Conservation (phyloP, 2,329 filamentous ascomycete genomes). For the Ascocoryne sarcoides region DNA sequence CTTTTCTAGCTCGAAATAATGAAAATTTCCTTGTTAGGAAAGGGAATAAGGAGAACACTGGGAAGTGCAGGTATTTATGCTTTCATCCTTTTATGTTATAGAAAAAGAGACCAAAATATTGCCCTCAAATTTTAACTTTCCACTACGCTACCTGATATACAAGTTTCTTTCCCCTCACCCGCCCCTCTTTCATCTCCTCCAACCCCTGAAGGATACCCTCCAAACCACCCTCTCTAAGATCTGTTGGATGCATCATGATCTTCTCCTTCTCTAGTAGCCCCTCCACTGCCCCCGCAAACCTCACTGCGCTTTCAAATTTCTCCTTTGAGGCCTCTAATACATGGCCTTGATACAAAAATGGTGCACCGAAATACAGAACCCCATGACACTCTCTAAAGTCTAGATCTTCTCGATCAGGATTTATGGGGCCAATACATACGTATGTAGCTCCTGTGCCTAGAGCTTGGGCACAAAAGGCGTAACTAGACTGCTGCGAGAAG, state of each 20-base stretch:
- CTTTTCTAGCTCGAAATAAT: no score
- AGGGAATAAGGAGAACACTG: no score
- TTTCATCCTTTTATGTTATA: no score
- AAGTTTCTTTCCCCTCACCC: background rate
- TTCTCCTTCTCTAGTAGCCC: background rate
- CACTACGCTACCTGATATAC: no score
- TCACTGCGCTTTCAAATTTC: slow-evolving; percentile 2
- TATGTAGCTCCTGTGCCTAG: slow-evolving; percentile 1
- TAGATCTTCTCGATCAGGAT: background rate
- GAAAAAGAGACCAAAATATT: no score
- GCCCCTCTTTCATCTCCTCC: slow-evolving; percentile 1
- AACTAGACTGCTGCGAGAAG: slow-evolving; percentile 1
- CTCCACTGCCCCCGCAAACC: background rate
- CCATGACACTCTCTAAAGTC: background rate
- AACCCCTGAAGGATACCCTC: no score
- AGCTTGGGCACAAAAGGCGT: background rate
- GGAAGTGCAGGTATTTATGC: no score
- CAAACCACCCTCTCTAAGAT: no score
- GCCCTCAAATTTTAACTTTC: no score
- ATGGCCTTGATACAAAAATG: background rate
- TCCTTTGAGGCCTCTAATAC: background rate
- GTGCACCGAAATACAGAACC: slow-evolving; percentile 3
- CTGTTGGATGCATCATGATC: no score
- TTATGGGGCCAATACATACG: background rate
- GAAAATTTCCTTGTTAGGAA: no score